Conservation (phyloP, 2,329 filamentous ascomycete species). For the Aureobasidium sp. region DNA sequence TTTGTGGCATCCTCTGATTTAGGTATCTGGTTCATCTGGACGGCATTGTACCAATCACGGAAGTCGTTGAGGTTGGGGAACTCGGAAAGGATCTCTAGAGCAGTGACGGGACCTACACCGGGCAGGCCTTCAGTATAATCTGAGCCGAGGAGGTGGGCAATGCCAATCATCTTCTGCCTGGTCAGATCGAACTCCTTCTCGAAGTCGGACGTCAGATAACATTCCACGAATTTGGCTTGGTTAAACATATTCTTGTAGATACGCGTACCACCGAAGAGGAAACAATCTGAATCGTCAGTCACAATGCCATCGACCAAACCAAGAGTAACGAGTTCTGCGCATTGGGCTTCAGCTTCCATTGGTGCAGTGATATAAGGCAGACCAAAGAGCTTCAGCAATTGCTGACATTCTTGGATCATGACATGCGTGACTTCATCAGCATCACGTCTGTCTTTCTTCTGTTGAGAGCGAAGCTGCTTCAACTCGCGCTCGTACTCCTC, state of each 20-base stretch:
- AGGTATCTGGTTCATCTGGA: slow-evolving; percentile 61
- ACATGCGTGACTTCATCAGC: slow-evolving; percentile 94
- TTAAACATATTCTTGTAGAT: slow-evolving; percentile 99
- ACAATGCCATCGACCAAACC: slow-evolving; percentile 95
- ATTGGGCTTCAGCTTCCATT: slow-evolving; percentile 98
- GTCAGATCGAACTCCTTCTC: slow-evolving; percentile 84
- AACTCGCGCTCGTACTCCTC: slow-evolving; percentile 83
- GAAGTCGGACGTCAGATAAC: slow-evolving; percentile 76
- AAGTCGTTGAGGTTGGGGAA: slow-evolving; percentile 73
- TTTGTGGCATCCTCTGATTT: slow-evolving; percentile 50
- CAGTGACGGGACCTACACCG: slow-evolving; percentile 88
- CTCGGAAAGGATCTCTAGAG: slow-evolving; percentile 87
- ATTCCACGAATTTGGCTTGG: slow-evolving; percentile 94
- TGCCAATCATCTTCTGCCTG: slow-evolving; percentile 76
- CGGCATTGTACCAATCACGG: slow-evolving; percentile 75
- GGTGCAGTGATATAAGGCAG: slow-evolving; percentile 95
- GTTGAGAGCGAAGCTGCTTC: slow-evolving; percentile 79
- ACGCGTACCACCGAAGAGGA: slow-evolving; percentile 89
- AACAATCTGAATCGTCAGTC: slow-evolving; percentile 94
- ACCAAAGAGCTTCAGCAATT: slow-evolving; percentile 81
- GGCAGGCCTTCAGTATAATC: slow-evolving; percentile 93
- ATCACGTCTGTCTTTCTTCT: slow-evolving; percentile 92
- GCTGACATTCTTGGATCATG: slow-evolving; percentile 94
- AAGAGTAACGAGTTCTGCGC: slow-evolving; percentile 78
- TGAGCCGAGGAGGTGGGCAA: slow-evolving; percentile 84